phyloP scores from a whole-genome alignment of 345 rosid genomes.

The thale cress (Arabidopsis thaliana) region TAIR10.1 NC_003074.8:21448501-21449000 shows the following conservation, averaged over 20 bases:
- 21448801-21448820: neutral
- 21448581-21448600: conserved; percentile 29
- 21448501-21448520: conserved; percentile 36
- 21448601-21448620: conserved; percentile 1
- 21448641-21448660: conserved; percentile 13
- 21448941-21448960: no score
- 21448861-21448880: neutral
- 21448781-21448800: conserved; percentile 39
- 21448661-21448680: conserved; percentile 39
- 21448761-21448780: conserved; percentile 15
- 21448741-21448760: conserved; percentile 21
- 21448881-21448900: neutral
- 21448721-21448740: conserved; percentile 43
- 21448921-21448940: neutral
- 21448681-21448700: conserved; percentile 34
- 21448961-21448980: no score
- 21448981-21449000: neutral
- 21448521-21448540: neutral
- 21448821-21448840: conserved; percentile 44
- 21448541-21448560: conserved; percentile 22
- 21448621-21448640: neutral
- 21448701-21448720: conserved; percentile 44
- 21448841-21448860: conserved; percentile 10
- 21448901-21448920: conserved; percentile 7
- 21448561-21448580: conserved; percentile 35